Evolutionary conservation across 2,329 filamentous ascomycete species (phyloP), one percentile per base, ranked within the genome.

Genomic region (Grosmannia penicillata): DNA sequence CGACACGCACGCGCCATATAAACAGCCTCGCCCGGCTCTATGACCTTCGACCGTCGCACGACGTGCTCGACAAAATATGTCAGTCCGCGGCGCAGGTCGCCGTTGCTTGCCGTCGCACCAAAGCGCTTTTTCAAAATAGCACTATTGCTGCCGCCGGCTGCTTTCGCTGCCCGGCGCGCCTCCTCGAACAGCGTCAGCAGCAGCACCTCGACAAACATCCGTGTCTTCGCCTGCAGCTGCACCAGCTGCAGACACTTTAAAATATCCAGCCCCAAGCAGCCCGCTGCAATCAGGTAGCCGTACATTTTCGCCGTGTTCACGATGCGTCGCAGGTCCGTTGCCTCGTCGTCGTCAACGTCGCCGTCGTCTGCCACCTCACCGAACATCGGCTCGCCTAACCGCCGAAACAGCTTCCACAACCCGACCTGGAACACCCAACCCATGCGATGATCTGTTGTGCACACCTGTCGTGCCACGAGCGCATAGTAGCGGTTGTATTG

Each of bases 401-500:
- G 70, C 50, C 81, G 78, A 58, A 95, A 93, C 9, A 89, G 66
- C 48, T 82, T 84, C 78, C 87, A 93, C 1, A 96, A 63, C 8
- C 79, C 75, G 50, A 89, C 86, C 53, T 91, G 83, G 53, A 96
- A 93, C 2, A 83, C 78, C 60, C 89, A 89, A 44, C 76, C 75
- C 47, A 93, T 69, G 49, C 77, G 75, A 47, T 75, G 75, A 43
- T 87, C 82, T 3, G 36, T 19, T 4, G 66, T 65, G 51, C 86
- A 93, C 8, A 95, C 68, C 46, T 78, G 78, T 34, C 73, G 74
- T 9, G 85, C 86, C 27, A 98, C 78, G 1, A 94, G 65, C 0
- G 83, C 82, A 54, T 98, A 98, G 60, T 93, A 98, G 1, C 82
- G 83, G 51, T 98, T 98, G 58, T 95, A 93, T 1, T 68, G 67